phyloP scores from a whole-genome alignment of 2,329 filamentous ascomycete species.

The Xylaria sp. region DNA sequence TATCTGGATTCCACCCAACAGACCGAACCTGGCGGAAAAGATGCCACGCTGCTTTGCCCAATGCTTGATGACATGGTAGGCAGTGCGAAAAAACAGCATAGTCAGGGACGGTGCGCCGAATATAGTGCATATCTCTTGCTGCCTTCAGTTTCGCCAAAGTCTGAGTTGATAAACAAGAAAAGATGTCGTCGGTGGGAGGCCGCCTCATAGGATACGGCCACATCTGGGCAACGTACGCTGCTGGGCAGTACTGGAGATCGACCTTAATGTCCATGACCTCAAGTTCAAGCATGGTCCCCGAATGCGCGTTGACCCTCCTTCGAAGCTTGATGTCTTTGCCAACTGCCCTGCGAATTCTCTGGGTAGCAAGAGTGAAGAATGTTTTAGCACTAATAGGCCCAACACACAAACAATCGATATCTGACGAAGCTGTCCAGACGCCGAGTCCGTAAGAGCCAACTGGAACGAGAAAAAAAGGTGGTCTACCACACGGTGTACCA shows the following conservation, averaged over 20 bases:
- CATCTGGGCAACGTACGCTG: conserved; percentile 48
- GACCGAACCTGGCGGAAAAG: conserved; percentile 61
- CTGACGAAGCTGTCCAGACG: conserved; percentile 55
- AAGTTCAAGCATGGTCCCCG: conserved; percentile 60
- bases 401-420: conserved; percentile 62
- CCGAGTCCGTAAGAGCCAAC: conserved; percentile 63
- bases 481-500: conserved; percentile 23
- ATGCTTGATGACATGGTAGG: conserved; percentile 54
- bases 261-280: conserved; percentile 53
- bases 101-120: conserved; percentile 56
- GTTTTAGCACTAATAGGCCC: conserved; percentile 55
- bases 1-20: conserved; percentile 60
- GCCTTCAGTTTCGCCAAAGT: conserved; percentile 60
- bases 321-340: conserved; percentile 44
- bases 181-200: conserved; percentile 47
- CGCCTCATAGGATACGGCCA: conserved; percentile 45
- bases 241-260: conserved; percentile 63
- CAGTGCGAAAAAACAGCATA: conserved; percentile 51
- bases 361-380: conserved; percentile 55
- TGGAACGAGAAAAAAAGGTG: conserved; percentile 48
- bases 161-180: conserved; percentile 46
- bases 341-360: conserved; percentile 47
- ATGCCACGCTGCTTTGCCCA: conserved; percentile 60
- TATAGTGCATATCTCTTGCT: conserved; percentile 55
- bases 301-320: conserved; percentile 52